Percentiles rank a stretch among this genome's conserved stretches.
These are phyloP conservation scores for Boletus hoseneyae DNA, from an alignment of 1,284 basidiomycete genomes.

Conservation along the genomic window DNA sequence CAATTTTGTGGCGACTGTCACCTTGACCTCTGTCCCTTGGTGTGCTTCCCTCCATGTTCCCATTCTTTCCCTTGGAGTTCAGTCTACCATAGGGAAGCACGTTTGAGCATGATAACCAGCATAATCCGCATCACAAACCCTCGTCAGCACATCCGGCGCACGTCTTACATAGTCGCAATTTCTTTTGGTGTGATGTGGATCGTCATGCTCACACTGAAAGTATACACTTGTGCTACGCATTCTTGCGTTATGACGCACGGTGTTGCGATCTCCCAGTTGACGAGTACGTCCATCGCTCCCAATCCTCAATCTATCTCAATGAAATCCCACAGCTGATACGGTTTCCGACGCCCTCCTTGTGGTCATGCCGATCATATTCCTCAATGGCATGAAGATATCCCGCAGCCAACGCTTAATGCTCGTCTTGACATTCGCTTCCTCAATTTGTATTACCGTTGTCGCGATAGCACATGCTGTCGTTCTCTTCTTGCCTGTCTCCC, in stretches of 20 bases:
- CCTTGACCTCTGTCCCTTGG: conserved; percentile 15
- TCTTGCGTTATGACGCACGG: neutral
- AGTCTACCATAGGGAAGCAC: conserved; percentile 11
- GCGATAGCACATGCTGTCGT: conserved; percentile 8
- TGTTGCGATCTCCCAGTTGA: conserved; percentile 14
- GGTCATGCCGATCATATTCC: conserved; percentile 14
- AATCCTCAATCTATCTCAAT: neutral
- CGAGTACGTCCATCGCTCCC: conserved; percentile 7
- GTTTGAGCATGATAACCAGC: conserved; percentile 18
- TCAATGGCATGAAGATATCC: conserved; percentile 15
- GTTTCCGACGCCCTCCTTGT: conserved; percentile 29
- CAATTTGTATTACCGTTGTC: conserved; percentile 20
- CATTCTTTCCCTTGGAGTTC: neutral
- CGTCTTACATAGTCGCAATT: conserved; percentile 6
- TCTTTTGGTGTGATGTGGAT: conserved; percentile 19
- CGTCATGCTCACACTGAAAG: conserved; percentile 3
- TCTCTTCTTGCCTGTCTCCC: conserved; percentile 7
- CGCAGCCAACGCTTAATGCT: conserved; percentile 15
- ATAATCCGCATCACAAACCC: conserved; percentile 14
- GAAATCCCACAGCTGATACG: conserved; percentile 14
- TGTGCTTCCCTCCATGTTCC: neutral
- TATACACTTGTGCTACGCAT: conserved; percentile 5
- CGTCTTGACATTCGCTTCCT: conserved; percentile 17
- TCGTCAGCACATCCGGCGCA: neutral
- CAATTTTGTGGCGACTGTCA: neutral